A percentile compares a stretch with the other conserved stretches of the same genome.
phyloP scores from a whole-genome alignment of 2,329 filamentous ascomycete genomes.

The Bipolaris gigantea region DNA sequence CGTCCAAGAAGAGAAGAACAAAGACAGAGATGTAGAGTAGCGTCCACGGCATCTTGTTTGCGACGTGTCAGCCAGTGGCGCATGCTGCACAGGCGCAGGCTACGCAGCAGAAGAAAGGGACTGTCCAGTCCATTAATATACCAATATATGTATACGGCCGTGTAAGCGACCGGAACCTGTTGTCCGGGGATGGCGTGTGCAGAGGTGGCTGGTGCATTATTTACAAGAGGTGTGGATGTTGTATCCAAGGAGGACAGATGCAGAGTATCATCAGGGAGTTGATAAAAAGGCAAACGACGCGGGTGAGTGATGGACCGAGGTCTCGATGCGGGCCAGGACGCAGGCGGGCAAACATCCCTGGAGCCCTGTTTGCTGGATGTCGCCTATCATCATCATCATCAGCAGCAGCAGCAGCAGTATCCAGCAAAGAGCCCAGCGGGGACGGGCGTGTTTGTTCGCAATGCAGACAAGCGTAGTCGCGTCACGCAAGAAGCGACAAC shows the following conservation, averaged over 20 bases:
- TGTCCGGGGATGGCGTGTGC: slow-evolving; percentile 2
- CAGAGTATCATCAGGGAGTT: too few species aligned
- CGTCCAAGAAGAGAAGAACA: slow-evolving; percentile 8
- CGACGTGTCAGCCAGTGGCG: slow-evolving; percentile 1
- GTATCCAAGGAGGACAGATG: neutral
- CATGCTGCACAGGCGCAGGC: neutral
- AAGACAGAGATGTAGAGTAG: neutral
- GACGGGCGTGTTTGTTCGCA: neutral
- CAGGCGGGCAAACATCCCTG: neutral
- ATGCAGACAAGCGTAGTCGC: neutral
- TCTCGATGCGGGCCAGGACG: neutral
- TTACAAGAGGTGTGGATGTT: neutral
- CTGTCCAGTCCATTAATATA: neutral
- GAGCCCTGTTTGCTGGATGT: neutral
- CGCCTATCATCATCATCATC: neutral
- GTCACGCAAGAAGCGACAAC: slow-evolving; percentile 2
- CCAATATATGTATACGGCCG: neutral
- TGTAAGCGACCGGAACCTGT: slow-evolving; percentile 7
- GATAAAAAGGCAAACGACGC: neutral
- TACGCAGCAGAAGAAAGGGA: slow-evolving; percentile 2
- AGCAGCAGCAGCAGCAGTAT: neutral
- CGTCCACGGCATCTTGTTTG: neutral
- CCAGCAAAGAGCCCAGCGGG: neutral
- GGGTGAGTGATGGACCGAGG: neutral
- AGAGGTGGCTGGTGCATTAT: slow-evolving; percentile 4